These are phyloP conservation scores for Candida coquimbonensis DNA, from an alignment of 805 yeast species.

Conservation along the genomic window DNA sequence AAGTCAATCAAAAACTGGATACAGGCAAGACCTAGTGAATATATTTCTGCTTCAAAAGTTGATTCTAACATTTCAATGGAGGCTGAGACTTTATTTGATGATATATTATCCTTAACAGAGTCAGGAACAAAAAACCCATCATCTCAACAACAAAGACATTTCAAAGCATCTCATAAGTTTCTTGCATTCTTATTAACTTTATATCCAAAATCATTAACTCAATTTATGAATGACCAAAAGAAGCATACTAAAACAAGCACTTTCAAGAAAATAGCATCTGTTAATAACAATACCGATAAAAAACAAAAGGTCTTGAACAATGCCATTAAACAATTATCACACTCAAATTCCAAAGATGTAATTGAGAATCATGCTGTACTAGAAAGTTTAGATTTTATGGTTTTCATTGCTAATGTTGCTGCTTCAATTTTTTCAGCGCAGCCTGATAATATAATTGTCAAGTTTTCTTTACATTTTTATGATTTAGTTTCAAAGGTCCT, in stretches of 20 bases:
- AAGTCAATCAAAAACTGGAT: slow-evolving; percentile 44
- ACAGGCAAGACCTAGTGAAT: slow-evolving; percentile 41
- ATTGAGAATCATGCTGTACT: slow-evolving; percentile 18
- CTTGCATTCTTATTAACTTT: slow-evolving; percentile 29
- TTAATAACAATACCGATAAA: slow-evolving; percentile 11
- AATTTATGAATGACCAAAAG: slow-evolving; percentile 10
- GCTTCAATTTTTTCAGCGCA: slow-evolving; percentile 22
- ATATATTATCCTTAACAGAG: slow-evolving; percentile 24
- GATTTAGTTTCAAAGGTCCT: slow-evolving; percentile 16
- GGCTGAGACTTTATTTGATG: slow-evolving; percentile 32
- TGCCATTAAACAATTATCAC: slow-evolving; percentile 16
- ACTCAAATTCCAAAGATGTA: slow-evolving; percentile 11
- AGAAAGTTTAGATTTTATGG: slow-evolving; percentile 26
- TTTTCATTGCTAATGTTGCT: slow-evolving; percentile 28
- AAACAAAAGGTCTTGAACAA: slow-evolving; percentile 17
- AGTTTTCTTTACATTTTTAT: slow-evolving; percentile 20
- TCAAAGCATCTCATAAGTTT: slow-evolving; percentile 25
- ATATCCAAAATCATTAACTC: slow-evolving; percentile 26
- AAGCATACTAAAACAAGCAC: slow-evolving; percentile 9
- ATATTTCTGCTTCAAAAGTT: slow-evolving; percentile 21
- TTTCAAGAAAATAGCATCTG: slow-evolving; percentile 18
- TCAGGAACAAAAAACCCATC: slow-evolving; percentile 2
- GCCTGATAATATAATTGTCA: slow-evolving; percentile 23
- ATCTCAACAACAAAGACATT: slow-evolving; percentile 15
- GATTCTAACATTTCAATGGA: slow-evolving; percentile 19